Conservation (phyloP, 805 yeast genomes). For the Candida namnaoensis region DNA sequence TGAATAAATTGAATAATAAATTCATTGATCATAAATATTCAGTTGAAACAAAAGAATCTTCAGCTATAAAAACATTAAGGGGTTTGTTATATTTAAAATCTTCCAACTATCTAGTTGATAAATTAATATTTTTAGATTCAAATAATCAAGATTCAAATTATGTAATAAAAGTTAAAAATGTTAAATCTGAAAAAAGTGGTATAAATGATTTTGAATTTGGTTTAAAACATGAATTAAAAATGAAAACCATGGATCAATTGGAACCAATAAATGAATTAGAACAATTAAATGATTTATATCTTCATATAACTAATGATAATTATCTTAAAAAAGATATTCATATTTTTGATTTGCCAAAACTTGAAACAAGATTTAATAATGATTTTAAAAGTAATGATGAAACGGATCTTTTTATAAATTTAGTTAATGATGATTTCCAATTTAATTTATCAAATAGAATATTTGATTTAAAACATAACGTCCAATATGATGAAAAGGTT, state of each 20-base stretch:
- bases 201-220: background rate
- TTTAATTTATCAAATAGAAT: background rate
- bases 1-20: background rate
- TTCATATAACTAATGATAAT: no score
- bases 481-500: background rate
- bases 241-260: background rate
- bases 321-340: no score
- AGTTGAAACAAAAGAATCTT: no score
- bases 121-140: background rate
- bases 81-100: background rate
- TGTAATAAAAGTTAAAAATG: background rate
- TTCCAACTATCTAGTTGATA: background rate
- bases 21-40: background rate
- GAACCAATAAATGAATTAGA: background rate
- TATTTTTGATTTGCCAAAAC: background rate
- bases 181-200: background rate
- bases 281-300: background rate
- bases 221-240: background rate
- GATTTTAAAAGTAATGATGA: slow-evolving; percentile 1
- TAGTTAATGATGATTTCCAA: slow-evolving; percentile 1
- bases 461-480: background rate
- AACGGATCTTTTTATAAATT: background rate
- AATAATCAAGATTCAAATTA: background rate
- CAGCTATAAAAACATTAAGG: background rate
- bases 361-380: slow-evolving; percentile 2